Evolutionary conservation across 164 flowering plant genomes (phyloP), one percentile per base, ranked within the genome.

Genomic region (Warburgia ugandensis): DNA sequence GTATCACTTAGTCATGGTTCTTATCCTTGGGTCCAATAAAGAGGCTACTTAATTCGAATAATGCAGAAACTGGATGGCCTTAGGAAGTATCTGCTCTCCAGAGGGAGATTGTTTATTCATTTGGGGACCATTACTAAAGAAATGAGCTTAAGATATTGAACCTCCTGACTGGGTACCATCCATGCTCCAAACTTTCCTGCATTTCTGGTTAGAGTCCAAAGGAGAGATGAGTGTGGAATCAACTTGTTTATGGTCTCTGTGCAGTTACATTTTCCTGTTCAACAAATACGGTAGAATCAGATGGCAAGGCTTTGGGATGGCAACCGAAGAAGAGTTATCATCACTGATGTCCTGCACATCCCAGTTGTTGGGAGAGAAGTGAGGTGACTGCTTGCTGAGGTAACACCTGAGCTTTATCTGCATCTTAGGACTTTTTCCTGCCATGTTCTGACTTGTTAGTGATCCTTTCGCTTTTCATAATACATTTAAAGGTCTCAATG

Each of bases 241-340:
- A 14, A 5, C 12, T 23, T 44, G 13, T 40, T 22, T 12, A 21
- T 48, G 28, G 39, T 48, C 36, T 6, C 41, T 16, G 7, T 56
- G 46, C 84, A 92, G 99, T 76, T 89, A 94, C 35, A 60, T 74
- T 28, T 89, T 77, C 68, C 68, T 94, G 50, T 76, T 94, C 4
- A 97, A 94, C 70, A 77, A 73, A 41, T 77, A 77, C 56, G 97
- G 99, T 14, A 82, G 92, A 72, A 72, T 88, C 58, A 76, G 99
- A 73, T 94, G 99, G 99, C 92, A 84, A 68, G 99, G 99, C 64
- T 77, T 54, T 65, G 99, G 99, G 41, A 49, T 56, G 45, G 84
- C 99, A 48, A 68, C 86, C 29, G 41, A 69, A 41, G 94, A 94
- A 30, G 99, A 94, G 71, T 22, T 79, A 43, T 55, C 83, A 0